These are phyloP conservation scores for Hypericum androsaemum DNA, from an alignment of 345 rosid species.

Conservation along the genomic window DNA sequence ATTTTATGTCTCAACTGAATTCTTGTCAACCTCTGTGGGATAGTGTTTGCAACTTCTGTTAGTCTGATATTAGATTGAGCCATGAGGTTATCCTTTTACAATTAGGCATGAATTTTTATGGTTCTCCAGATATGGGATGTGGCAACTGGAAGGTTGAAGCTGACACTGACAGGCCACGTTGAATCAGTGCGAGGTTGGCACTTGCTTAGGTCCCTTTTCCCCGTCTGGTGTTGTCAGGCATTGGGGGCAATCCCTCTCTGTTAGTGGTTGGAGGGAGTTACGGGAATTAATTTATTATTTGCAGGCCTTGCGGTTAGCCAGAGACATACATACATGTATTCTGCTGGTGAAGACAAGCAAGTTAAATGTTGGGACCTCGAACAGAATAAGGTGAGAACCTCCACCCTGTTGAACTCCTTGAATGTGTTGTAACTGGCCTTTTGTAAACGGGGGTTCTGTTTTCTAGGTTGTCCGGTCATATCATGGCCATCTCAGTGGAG, in stretches of 20 bases:
- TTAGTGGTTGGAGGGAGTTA: conserved; percentile 3
- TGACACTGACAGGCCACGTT: conserved; percentile 91
- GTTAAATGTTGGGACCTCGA: conserved; percentile 99
- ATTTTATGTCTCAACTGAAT: too few species aligned
- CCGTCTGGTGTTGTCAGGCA: background rate
- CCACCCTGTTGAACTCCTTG: background rate
- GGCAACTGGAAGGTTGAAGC: conserved; percentile 79
- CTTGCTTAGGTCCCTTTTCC: background rate
- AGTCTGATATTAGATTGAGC: too few species aligned
- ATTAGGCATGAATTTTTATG: conserved; percentile 19
- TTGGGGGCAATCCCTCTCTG: conserved; percentile 13
- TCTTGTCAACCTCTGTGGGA: too few species aligned
- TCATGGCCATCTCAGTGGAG: conserved; percentile 98
- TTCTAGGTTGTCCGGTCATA: conserved; percentile 84
- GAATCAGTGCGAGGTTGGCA: conserved; percentile 87
- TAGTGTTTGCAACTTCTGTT: too few species aligned
- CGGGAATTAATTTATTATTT: conserved; percentile 10
- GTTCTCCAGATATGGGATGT: conserved; percentile 86
- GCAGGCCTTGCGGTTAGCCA: conserved; percentile 89
- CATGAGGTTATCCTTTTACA: conserved; percentile 16
- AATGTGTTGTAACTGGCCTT: background rate
- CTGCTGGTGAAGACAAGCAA: conserved; percentile 99
- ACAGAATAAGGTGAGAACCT: conserved; percentile 74
- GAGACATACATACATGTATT: conserved; percentile 89
- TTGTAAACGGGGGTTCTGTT: conserved; percentile 10